A percentile compares a stretch with the other conserved stretches of the same genome.
phyloP scores from a whole-genome alignment of 768 basidiomycete species.

The Chlorophyllum brunneum region DNA sequence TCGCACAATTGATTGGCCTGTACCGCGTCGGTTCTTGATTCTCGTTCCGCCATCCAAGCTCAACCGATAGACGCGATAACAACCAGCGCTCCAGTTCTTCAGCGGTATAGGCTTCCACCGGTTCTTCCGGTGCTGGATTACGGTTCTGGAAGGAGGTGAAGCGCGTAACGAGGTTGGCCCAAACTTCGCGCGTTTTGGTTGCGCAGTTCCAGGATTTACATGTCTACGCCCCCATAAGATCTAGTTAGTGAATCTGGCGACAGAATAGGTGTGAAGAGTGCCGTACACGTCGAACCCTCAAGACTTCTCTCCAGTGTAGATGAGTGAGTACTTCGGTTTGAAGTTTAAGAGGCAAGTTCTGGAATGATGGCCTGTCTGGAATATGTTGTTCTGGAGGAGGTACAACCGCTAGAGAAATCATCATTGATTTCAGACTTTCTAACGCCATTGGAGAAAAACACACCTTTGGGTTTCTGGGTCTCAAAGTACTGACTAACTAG shows the following conservation, averaged over 20 bases:
- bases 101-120: conserved; percentile 7
- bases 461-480: conserved; percentile 5
- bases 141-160: conserved; percentile 8
- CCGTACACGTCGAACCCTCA: conserved; percentile 12
- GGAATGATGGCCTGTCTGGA: conserved; percentile 7
- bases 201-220: conserved; percentile 14
- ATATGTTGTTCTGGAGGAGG: not conserved
- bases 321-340: conserved; percentile 7
- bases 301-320: conserved; percentile 12
- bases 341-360: conserved; percentile 8
- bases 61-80: conserved; percentile 9
- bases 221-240: conserved; percentile 2
- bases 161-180: conserved; percentile 8
- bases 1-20: conserved; percentile 7
- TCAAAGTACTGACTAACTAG: conserved; percentile 8
- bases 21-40: conserved; percentile 10
- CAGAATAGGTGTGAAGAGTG: not conserved
- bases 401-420: not conserved
- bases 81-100: conserved; percentile 11
- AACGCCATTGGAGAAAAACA: not conserved
- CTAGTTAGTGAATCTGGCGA: not conserved
- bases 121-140: conserved; percentile 7
- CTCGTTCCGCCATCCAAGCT: conserved; percentile 12
- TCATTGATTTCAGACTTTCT: not conserved
- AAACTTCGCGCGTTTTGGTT: conserved; percentile 7